Evolutionary conservation across 805 yeast genomes (phyloP), one percentile per base, ranked within the genome.

Genomic region (Huiozyma naganishii): DNA sequence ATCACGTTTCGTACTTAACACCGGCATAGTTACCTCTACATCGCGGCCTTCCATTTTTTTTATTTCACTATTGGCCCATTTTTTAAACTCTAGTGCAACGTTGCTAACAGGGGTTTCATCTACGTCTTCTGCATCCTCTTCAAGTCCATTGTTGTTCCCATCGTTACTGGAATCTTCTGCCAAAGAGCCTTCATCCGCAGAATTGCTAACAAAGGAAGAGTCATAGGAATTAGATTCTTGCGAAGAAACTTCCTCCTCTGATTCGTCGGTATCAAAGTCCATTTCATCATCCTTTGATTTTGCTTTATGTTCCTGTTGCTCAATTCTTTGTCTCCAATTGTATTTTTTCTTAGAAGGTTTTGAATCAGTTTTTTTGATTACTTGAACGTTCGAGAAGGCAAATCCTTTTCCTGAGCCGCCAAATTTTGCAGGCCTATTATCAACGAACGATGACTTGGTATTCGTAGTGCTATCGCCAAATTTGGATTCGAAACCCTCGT

Each of bases 21-120:
- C 61, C 3, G 84, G 83, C 2, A 74, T 68, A 2, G 70, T 74
- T 4, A 78, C 68, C 40, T 72, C 68, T 1, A 65, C 77, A 11
- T 74, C 71, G 27, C 79, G 69, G 1, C 84, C 87, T 51, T 78
- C 85, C 35, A 78, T 65, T 47, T 73, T 69, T 45, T 81, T 76
- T 4, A 80, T 75, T 54, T 83, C 84, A 32, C 72, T 64, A 51
- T 80, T 84, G 0, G 96, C 96, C 97, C 98, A 92, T 13, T 75
- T 74, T 62, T 84, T 85, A 69, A 92, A 92, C 12, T 78, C 74
- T 33, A 71, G 69, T 1, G 86, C 90, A 58, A 54, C 67, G 1
- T 52, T 62, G 0, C 50, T 64, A 1, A 53, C 64, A 10, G 53
- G 64, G 29, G 52, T 58, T 4, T 44, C 53, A 6, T 50, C 30